These are phyloP conservation scores for Stephania cephalantha DNA, from an alignment of 164 flowering plant genomes.

Conservation along the genomic window DNA sequence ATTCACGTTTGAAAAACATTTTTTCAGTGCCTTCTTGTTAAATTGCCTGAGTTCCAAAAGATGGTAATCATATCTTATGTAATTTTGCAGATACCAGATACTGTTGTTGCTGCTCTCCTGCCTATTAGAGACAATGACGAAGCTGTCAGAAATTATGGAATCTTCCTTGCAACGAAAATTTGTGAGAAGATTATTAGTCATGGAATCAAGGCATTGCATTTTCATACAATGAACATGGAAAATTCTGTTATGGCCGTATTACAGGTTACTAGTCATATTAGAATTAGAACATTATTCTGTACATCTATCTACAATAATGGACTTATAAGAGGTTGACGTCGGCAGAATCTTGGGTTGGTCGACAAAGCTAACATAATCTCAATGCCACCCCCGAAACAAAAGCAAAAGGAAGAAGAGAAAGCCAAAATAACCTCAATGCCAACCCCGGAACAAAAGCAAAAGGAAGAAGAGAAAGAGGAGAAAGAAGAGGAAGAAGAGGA, in stretches of 20 bases:
- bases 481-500: too few species aligned
- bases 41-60: too few species aligned
- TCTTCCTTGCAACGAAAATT: conserved; percentile 96
- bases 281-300: background rate
- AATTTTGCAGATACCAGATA: conserved; percentile 39
- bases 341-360: conserved; percentile 90
- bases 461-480: too few species aligned
- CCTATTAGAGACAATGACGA: conserved; percentile 96
- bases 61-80: background rate
- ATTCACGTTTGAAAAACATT: too few species aligned
- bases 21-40: too few species aligned
- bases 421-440: conserved; percentile 71
- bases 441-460: background rate
- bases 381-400: conserved; percentile 52
- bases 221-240: conserved; percentile 94
- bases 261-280: conserved; percentile 38
- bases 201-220: conserved; percentile 84
- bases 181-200: conserved; percentile 87
- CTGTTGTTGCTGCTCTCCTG: conserved; percentile 75
- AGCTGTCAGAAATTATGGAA: conserved; percentile 81
- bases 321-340: conserved; percentile 7
- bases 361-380: conserved; percentile 72
- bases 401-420: too few species aligned
- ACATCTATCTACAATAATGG: background rate
- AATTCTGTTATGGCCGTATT: conserved; percentile 84